These are phyloP conservation scores for Magnolia kwangsiensis DNA, from an alignment of 164 flowering plant genomes.

Conservation along the genomic window DNA sequence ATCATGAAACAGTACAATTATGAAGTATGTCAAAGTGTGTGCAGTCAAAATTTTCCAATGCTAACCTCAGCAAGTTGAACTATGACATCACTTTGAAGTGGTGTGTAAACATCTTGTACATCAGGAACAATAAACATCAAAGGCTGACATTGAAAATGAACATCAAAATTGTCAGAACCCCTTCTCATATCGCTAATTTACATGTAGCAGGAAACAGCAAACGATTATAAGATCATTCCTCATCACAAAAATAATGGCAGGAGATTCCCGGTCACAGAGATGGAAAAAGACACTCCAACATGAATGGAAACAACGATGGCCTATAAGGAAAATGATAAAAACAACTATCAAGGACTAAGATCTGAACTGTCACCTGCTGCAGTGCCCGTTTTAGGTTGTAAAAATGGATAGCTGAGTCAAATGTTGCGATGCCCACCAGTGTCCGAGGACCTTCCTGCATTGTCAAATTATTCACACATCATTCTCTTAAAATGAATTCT, in stretches of 20 bases:
- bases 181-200: neutral
- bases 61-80: slow-evolving; percentile 94
- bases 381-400: slow-evolving; percentile 87
- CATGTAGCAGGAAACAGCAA: neutral
- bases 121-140: slow-evolving; percentile 98
- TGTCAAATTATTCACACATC: neutral
- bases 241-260: neutral
- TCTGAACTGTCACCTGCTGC: slow-evolving; percentile 61
- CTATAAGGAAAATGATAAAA: neutral
- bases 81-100: slow-evolving; percentile 84
- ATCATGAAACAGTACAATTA: neutral
- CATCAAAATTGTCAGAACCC: neutral
- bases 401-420: slow-evolving; percentile 92
- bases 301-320: neutral
- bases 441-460: slow-evolving; percentile 96
- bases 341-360: neutral
- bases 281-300: neutral
- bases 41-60: neutral
- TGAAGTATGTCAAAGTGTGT: neutral
- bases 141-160: slow-evolving; percentile 46
- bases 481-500: no score
- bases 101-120: slow-evolving; percentile 97
- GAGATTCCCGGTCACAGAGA: neutral
- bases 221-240: neutral
- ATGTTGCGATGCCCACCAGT: slow-evolving; percentile 95